phyloP scores from a whole-genome alignment of 768 basidiomycete genomes.

The Boletellus sp. region DNA sequence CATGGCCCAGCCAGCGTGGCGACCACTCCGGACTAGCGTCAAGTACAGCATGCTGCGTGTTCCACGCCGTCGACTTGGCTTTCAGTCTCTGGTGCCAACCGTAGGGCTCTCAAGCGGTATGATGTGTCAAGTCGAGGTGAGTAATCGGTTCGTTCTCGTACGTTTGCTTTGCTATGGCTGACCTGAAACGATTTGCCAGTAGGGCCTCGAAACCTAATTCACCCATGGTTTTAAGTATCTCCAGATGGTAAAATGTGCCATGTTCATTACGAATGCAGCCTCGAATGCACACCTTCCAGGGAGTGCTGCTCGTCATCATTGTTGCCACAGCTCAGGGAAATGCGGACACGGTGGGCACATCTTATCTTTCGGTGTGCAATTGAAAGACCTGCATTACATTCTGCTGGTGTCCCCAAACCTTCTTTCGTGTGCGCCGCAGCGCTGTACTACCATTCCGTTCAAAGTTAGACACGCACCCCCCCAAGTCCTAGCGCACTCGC shows the following conservation, averaged over 20 bases:
- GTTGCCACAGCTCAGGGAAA: background rate
- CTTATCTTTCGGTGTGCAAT: constrained; percentile 11
- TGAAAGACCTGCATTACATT: constrained; percentile 10
- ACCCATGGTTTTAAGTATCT: background rate
- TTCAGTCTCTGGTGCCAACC: background rate
- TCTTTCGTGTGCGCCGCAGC: constrained; percentile 16
- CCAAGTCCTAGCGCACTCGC: too few species aligned
- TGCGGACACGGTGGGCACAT: constrained; percentile 11
- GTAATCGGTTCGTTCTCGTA: background rate
- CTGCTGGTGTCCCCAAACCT: constrained; percentile 8
- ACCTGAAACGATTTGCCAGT: background rate
- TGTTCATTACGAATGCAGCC: background rate
- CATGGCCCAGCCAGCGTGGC: background rate
- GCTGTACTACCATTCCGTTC: constrained; percentile 3
- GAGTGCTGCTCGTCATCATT: background rate
- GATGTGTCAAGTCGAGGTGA: background rate
- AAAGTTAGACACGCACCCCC: background rate
- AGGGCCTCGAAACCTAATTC: background rate
- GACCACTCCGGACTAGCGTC: background rate
- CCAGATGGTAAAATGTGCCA: too few species aligned
- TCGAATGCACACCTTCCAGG: background rate
- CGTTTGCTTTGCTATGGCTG: background rate
- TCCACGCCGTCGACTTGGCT: background rate
- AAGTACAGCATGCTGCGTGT: background rate
- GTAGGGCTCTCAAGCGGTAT: background rate